Percentiles rank a stretch among this genome's conserved stretches.
These are phyloP conservation scores for Collybiopsis confluens DNA, from an alignment of 768 basidiomycete species.

Conservation along the genomic window DNA sequence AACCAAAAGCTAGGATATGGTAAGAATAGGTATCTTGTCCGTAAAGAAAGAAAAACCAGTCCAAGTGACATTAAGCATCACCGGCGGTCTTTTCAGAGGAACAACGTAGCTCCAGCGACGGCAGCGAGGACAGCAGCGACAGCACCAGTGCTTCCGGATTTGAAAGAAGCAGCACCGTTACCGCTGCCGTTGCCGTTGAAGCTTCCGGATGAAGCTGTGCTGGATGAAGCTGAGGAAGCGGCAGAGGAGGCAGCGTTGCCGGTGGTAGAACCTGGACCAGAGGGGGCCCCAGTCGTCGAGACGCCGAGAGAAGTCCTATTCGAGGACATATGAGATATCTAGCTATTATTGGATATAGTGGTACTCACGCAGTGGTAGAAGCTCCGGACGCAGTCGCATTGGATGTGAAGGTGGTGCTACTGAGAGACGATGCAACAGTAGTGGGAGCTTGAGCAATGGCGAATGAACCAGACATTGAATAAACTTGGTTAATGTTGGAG, in stretches of 20 bases:
- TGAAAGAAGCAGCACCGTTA: slow-evolving; percentile 1
- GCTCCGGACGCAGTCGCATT: background rate
- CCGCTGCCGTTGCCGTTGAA: background rate
- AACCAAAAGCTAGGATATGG: background rate
- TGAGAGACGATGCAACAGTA: background rate
- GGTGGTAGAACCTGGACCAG: background rate
- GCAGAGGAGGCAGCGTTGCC: background rate
- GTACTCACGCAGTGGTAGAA: background rate
- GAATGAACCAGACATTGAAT: background rate
- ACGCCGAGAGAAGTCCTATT: too few relatives aligned
- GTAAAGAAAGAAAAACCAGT: background rate
- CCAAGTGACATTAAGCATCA: background rate
- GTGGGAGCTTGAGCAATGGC: slow-evolving; percentile 4
- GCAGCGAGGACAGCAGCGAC: background rate
- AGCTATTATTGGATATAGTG: background rate
- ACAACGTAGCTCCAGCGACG: background rate
- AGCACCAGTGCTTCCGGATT: background rate
- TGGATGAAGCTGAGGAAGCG: background rate
- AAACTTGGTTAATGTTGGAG: background rate
- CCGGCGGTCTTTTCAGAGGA: background rate
- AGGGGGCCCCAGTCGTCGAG: too few relatives aligned
- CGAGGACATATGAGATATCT: background rate
- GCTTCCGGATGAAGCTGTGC: background rate
- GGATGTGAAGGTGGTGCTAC: background rate
- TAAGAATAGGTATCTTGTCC: background rate